Base-by-base conservation (phyloP, 2,329 filamentous ascomycete species). In the Nannizziopsis barbatae region DNA sequence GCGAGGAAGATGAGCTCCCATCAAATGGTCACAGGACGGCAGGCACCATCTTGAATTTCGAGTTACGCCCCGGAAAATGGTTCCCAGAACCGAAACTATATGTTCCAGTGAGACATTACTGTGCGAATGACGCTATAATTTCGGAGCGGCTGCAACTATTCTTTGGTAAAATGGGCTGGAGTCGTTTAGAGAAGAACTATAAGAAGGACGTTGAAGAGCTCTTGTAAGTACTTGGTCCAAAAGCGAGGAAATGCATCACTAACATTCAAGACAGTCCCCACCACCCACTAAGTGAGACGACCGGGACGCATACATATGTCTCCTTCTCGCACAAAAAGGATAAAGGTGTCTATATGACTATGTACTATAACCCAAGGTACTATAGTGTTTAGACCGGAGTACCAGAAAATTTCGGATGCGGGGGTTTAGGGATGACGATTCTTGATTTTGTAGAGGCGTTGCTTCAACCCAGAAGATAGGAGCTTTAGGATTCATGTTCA, bases 41-140 rank as follows among this genome's bases (percentile, higher is more conserved):
- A 2, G 42, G 42, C n/a, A 44, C 42, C 3, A 44, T 44, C 10
- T 44, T 44, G 7, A 44, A 44, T 15, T 44, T 44, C 15, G 42
- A 44, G 20, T 14, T 44, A 17, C 42, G 42, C 12, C 42, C 42
- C 1, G 42, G 42, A 31, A 22, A 44, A 31, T 44, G 20, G 42
- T 44, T 44, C 20, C 42, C 42, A 32, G 42, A 44, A 15, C 42
- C 42, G 7, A 44, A 44, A 15, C n/a, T 44, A 12, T 44, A 44
- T 32, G 8, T 44, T 4, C 42, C 42, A 8, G 22, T 44, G 1
- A 22, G 42, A n/a, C 22, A 44, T 44, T 32, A 44, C 18, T 44
- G 42, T 12, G 27, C 31, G 9, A 44, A 17, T 44, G 42, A 44
- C 15, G 11, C 33, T 22, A 17, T 18, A 31, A 44, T 32, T 10